Base-by-base conservation (phyloP, 1,284 basidiomycete genomes). In the Sanguinoderma infundibulare region DNA sequence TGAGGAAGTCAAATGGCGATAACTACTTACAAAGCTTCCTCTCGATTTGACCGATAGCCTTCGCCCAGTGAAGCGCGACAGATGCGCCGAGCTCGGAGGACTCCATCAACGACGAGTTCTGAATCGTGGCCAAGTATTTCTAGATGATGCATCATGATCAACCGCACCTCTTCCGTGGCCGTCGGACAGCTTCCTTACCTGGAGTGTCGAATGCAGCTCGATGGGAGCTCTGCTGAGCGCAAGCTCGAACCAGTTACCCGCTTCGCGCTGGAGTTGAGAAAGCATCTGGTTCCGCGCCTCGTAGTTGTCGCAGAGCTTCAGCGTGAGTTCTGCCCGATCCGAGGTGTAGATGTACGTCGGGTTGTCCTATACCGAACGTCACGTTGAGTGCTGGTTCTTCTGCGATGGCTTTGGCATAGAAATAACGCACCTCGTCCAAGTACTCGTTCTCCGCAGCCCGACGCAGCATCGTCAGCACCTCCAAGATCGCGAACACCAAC, bases 401-500 rank as follows among this genome's bases (percentile, higher is more conserved):
- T 14, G 30, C 9, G 9, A 32, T 3, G 17, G 28, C 20, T 20
- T 17, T 12, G 9, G 30, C 49, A 15, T 2, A 47, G 38, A 54
- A 20, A 59, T n/a, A 39, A 72, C 81, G 55, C 67, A 94, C 95
- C 85, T 98, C 97, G 75, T 98, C 95, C 10, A 87, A 81, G 72
- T 89, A 95, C 78, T 98, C 95, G 63, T 94, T 91, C 76, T 98
- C 95, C 73, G 95, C 96, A 1, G 92, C 89, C 55, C 89, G 85
- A 58, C 96, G 87, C 66, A 99, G 80, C 14, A 98, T 81, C 0
- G 97, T 98, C 61, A 99, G 81, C 46, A 95, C 90, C 74, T 99
- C 98, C 46, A 99, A 82, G 61, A 98, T 91, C 30, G 92, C 87
- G 67, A 91, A 94, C 6, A 99, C 93, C 36, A 98, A 83, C 14